These are phyloP conservation scores for Telopea speciosissima DNA, from an alignment of 177 flowering plant species.

Conservation along the genomic window DNA sequence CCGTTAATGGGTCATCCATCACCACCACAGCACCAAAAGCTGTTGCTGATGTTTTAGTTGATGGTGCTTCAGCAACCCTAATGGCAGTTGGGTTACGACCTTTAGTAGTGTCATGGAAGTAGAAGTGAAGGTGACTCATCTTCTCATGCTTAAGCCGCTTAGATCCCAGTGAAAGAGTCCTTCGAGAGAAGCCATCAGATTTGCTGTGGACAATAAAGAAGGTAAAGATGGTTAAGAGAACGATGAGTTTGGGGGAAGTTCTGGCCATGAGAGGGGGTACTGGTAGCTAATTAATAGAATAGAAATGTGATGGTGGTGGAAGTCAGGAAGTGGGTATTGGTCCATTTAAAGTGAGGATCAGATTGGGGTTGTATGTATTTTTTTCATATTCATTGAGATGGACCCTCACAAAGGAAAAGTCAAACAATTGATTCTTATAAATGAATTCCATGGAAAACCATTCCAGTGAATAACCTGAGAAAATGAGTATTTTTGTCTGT, in stretches of 20 bases:
- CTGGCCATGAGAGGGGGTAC: neutral
- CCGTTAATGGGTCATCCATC: slow-evolving; percentile 35
- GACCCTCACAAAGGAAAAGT: too few relatives aligned
- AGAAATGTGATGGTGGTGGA: too few relatives aligned
- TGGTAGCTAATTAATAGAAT: too few relatives aligned
- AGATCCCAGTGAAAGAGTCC: neutral
- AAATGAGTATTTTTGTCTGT: too few relatives aligned
- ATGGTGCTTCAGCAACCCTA: slow-evolving; percentile 13
- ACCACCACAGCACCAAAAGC: slow-evolving; percentile 21
- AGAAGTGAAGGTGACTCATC: neutral
- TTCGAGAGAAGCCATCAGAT: neutral
- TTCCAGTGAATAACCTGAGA: too few relatives aligned
- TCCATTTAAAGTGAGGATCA: too few relatives aligned
- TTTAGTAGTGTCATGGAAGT: neutral
- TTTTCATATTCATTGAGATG: too few relatives aligned
- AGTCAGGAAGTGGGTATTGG: too few relatives aligned
- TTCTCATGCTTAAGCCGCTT: neutral
- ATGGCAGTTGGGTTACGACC: slow-evolving; percentile 19
- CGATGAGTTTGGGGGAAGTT: neutral
- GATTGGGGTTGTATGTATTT: too few relatives aligned
- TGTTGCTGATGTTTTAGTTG: neutral
- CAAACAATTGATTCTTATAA: too few relatives aligned
- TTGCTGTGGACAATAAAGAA: neutral
- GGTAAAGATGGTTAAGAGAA: neutral
- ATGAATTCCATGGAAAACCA: too few relatives aligned